These are phyloP conservation scores for Scytalidium sp. DNA, from an alignment of 2,329 filamentous ascomycete genomes.

Conservation along the genomic window DNA sequence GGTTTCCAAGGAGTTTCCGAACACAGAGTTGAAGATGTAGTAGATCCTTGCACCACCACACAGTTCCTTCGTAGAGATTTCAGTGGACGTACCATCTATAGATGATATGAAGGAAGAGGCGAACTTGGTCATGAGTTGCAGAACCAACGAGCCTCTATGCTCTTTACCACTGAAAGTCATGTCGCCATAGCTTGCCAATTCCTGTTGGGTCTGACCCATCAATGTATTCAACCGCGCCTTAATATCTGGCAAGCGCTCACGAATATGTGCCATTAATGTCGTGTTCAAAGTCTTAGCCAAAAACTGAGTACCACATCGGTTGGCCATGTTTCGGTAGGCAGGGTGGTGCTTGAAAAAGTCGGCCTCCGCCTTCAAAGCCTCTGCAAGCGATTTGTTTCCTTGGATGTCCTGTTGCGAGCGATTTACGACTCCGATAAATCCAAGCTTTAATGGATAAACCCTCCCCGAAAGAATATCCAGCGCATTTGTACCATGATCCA, in stretches of 20 bases:
- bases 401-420: conserved; percentile 98
- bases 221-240: conserved; percentile 96
- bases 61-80: conserved; percentile 88
- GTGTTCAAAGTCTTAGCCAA: conserved; percentile 92
- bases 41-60: conserved; percentile 31
- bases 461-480: conserved; percentile 96
- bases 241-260: conserved; percentile 93
- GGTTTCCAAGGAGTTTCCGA: conserved; percentile 91
- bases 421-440: conserved; percentile 98
- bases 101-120: conserved; percentile 97
- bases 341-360: conserved; percentile 98
- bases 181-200: conserved; percentile 95
- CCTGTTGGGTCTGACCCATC: conserved; percentile 99
- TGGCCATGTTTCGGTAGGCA: conserved; percentile 94
- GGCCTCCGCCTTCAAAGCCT: conserved; percentile 82
- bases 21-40: conserved; percentile 42
- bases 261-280: conserved; percentile 94
- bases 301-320: conserved; percentile 88
- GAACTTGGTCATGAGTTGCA: conserved; percentile 98
- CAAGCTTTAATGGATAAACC: conserved; percentile 94
- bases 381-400: conserved; percentile 88
- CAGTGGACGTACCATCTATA: conserved; percentile 96
- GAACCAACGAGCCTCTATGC: conserved; percentile 88
- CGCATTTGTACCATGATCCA: conserved; percentile 98
- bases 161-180: conserved; percentile 98